Percentiles rank a stretch among this genome's conserved stretches.
These are phyloP conservation scores for Cryptosporidium muris DNA, from an alignment of 169 alveolate species.

Conservation along the genomic window DNA sequence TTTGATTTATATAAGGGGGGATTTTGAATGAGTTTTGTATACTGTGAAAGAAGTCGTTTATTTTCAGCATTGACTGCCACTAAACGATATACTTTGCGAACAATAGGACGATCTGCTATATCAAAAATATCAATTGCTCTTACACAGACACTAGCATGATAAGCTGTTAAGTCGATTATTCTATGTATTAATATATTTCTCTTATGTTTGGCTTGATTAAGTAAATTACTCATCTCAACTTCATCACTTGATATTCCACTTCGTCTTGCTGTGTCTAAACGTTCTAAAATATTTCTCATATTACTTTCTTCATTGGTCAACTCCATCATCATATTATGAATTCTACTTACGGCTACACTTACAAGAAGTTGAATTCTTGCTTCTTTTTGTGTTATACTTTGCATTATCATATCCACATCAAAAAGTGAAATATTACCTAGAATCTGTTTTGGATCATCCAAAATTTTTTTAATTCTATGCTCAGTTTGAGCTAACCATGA, in stretches of 20 bases:
- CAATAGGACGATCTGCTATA: constrained; percentile 67
- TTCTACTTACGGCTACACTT: constrained; percentile 21
- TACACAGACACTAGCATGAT: constrained; percentile 51
- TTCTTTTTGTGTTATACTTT: constrained; percentile 37
- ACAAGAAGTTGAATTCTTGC: constrained; percentile 59
- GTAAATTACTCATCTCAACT: not conserved
- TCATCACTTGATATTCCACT: constrained; percentile 14
- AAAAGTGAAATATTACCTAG: constrained; percentile 30
- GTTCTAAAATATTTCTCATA: not conserved
- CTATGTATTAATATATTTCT: constrained; percentile 16
- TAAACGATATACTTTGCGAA: constrained; percentile 44
- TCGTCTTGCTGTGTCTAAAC: constrained; percentile 29
- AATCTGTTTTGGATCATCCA: constrained; percentile 27
- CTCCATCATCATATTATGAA: constrained; percentile 38
- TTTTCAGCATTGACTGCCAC: constrained; percentile 47
- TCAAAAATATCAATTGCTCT: constrained; percentile 64
- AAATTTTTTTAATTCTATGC: constrained; percentile 37
- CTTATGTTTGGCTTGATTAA: not conserved
- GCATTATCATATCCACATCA: constrained; percentile 70
- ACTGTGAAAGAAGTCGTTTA: constrained; percentile 15
- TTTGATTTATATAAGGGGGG: constrained; percentile 39
- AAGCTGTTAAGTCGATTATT: constrained; percentile 25
- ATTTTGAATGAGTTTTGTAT: constrained; percentile 11
- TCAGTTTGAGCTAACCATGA: constrained; percentile 59
- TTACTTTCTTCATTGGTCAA: constrained; percentile 28